Percentiles rank a stretch among this genome's conserved stretches.
Conservation (phyloP, 441 rosid species). For the Brassica balearica region DNA sequence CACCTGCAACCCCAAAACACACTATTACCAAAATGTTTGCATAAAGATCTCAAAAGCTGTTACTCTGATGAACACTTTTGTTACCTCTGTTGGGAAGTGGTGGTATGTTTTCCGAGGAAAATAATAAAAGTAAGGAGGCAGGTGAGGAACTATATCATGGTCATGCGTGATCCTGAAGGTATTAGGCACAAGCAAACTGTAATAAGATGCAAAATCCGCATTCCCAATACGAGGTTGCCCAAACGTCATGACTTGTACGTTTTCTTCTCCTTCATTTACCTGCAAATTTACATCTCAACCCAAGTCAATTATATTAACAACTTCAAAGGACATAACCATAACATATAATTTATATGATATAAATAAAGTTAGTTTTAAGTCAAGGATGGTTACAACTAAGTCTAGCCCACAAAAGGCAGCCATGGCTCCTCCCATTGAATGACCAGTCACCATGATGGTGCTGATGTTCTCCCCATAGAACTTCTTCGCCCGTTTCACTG, state of each 20-base stretch:
- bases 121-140: constrained; percentile 81
- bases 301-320: constrained; percentile 17
- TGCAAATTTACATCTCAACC: constrained; percentile 44
- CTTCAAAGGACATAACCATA: not conserved
- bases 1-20: constrained; percentile 56
- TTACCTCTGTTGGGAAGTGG: constrained; percentile 96
- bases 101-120: constrained; percentile 94
- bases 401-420: no score
- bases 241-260: constrained; percentile 83
- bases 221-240: constrained; percentile 99
- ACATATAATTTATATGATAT: no score
- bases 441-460: constrained; percentile 57
- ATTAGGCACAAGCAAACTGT: constrained; percentile 71
- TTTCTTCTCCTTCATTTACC: constrained; percentile 73
- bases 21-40: not conserved
- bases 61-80: not conserved
- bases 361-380: not conserved
- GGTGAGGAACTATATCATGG: constrained; percentile 91
- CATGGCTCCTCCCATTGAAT: no score
- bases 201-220: constrained; percentile 36
- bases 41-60: not conserved
- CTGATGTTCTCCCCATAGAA: constrained; percentile 63
- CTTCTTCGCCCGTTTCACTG: constrained; percentile 59
- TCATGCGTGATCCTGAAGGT: constrained; percentile 73
- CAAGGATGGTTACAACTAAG: constrained; percentile 54